These are phyloP conservation scores for Limonium bicolor DNA, from an alignment of 148 eudicot genomes.

Conservation along the genomic window DNA sequence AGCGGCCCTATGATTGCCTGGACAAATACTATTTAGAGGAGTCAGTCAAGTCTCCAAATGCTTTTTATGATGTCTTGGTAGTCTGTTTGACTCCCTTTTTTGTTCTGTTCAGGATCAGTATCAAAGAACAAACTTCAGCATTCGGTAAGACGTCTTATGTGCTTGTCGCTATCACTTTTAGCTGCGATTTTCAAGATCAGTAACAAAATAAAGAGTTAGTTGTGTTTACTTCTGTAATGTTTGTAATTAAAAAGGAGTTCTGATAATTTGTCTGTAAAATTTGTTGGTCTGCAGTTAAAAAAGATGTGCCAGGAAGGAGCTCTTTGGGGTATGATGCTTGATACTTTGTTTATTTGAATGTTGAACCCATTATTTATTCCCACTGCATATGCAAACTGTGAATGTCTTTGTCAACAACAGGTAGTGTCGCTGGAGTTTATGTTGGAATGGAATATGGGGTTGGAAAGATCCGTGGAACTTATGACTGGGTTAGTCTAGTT, in stretches of 20 bases:
- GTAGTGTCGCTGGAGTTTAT: slow-evolving; percentile 2
- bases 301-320: slow-evolving; percentile 9
- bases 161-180: background rate
- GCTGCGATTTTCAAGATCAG: background rate
- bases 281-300: slow-evolving; percentile 2
- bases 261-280: too few species aligned
- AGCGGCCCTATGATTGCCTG: too few species aligned
- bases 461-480: background rate
- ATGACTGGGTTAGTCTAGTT: slow-evolving; percentile 8
- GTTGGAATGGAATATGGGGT: slow-evolving; percentile 3
- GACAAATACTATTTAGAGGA: too few species aligned
- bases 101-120: background rate
- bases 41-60: too few species aligned
- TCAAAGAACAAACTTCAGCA: background rate
- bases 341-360: background rate
- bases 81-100: too few species aligned
- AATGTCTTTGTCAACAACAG: background rate
- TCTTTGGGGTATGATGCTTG: background rate
- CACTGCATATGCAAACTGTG: too few species aligned
- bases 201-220: background rate
- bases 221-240: background rate
- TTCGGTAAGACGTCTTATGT: background rate
- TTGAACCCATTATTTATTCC: background rate
- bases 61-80: too few species aligned
- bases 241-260: too few species aligned